These are phyloP conservation scores for Xylaria curta DNA, from an alignment of 495 filamentous ascomycete species.

Conservation along the genomic window DNA sequence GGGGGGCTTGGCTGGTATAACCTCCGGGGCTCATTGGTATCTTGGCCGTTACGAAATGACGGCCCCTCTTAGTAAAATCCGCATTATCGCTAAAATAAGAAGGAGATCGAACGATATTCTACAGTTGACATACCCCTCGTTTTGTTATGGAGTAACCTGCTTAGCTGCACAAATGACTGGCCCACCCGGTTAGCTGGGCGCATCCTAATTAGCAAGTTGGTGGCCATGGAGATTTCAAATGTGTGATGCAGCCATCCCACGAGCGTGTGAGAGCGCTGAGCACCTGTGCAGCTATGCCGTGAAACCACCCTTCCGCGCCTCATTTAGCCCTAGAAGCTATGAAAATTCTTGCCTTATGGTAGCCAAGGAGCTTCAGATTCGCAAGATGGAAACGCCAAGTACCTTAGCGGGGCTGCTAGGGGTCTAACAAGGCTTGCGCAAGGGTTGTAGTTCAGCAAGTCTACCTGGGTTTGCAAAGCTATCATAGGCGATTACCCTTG, in stretches of 20 bases:
- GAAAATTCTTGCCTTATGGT: slow-evolving; percentile 9
- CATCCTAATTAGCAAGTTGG: background rate
- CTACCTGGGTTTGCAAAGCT: too few species aligned
- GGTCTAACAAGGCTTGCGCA: too few species aligned
- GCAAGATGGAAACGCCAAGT: slow-evolving; percentile 17
- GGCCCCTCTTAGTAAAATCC: background rate
- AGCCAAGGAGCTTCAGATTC: slow-evolving; percentile 19
- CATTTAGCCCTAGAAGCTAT: background rate
- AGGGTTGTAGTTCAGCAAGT: too few species aligned
- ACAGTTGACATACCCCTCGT: background rate
- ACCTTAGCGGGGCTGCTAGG: too few species aligned
- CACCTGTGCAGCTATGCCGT: background rate
- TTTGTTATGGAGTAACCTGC: background rate
- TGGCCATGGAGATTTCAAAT: background rate
- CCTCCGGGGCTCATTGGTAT: slow-evolving; percentile 1
- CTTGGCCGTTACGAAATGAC: slow-evolving; percentile 24
- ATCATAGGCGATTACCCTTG: too few species aligned
- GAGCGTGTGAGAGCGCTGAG: background rate
- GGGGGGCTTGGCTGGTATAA: slow-evolving; percentile 12
- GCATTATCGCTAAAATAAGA: background rate
- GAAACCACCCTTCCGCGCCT: slow-evolving; percentile 9
- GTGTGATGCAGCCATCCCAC: background rate
- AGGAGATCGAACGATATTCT: slow-evolving; percentile 13
- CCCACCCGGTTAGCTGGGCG: background rate
- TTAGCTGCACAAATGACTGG: background rate